Percentiles rank a stretch among this genome's conserved stretches.
Conservation (phyloP, 2,329 filamentous ascomycete genomes). For the Ceratocystis variospora region DNA sequence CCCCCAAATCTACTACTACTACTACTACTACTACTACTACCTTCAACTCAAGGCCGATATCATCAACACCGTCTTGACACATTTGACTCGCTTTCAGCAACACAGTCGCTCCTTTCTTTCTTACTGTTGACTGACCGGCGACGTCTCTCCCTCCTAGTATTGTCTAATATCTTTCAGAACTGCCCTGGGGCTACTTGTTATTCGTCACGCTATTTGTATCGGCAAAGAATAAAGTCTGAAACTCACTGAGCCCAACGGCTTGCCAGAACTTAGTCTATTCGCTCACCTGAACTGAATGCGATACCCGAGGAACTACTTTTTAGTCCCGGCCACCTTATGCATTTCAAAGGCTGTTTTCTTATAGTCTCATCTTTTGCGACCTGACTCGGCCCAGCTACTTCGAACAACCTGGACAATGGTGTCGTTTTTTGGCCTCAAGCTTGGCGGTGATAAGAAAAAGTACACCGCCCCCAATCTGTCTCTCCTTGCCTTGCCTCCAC, state of each 20-base stretch:
- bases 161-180: not conserved
- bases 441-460: slow-evolving; percentile 45
- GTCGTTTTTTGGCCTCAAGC: slow-evolving; percentile 44
- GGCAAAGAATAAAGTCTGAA: not conserved
- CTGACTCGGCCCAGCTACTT: not conserved
- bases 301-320: not conserved
- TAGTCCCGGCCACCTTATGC: not conserved
- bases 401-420: slow-evolving; percentile 30
- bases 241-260: not conserved
- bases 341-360: not conserved
- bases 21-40: not conserved
- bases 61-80: not conserved
- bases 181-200: not conserved
- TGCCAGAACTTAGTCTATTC: not conserved
- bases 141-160: not conserved
- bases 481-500: not conserved
- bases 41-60: not conserved
- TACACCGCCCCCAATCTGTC: slow-evolving; percentile 27
- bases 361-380: not conserved
- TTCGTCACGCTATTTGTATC: not conserved
- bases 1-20: not conserved
- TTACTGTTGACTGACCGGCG: slow-evolving; percentile 15
- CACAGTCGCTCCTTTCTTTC: slow-evolving; percentile 16
- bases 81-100: slow-evolving; percentile 12
- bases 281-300: not conserved